Evolutionary conservation across 768 basidiomycete species (phyloP), one percentile per base, ranked within the genome.

Genomic region (Leccinum rimulosum): DNA sequence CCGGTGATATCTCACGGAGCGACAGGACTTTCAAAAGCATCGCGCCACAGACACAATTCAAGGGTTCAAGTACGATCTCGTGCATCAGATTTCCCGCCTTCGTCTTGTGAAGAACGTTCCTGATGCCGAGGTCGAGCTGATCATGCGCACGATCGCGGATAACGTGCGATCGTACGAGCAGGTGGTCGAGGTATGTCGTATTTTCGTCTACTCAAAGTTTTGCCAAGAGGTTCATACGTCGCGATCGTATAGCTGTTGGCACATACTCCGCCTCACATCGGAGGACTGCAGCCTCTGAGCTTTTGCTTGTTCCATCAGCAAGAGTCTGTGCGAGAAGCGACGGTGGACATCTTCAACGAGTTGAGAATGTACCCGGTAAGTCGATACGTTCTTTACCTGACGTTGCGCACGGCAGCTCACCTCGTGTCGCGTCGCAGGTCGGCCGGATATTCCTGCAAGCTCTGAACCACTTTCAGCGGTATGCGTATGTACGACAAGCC

Each of bases 241-340:
- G 12, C 28, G 33, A 35, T 31, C 7, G 45, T 35, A 33, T 66
- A 98, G 96, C 78, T 98, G n/a, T 77, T 98, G 30, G 83, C 95
- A 2, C 79, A 82, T 53, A 73, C 91, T 33, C 85, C 91, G 11
- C 84, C 87, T 1, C 88, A 93, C 64, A 79, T 79, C 6, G 92
- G 93, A 36, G 96, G 97, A 2, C 79, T 98, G 15, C 75, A 93
- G 22, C 89, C 93, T 27, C 77, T 98, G 38, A 88, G 88, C 35
- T 95, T 97, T 70, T 89, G 92, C 10, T 77, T 98, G 6, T 97
- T 98, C 76, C 96, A 98, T 74, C 91, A 92, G 56, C 81, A 83
- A 52, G 85, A 93, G 63, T 66, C 77, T 7, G 83, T 95, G 35
- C 84, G 93, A 25, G 89, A 93, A 31, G 79, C 83, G 15, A 90